These are phyloP conservation scores for Penicillium hesseltinei DNA, from an alignment of 2,329 filamentous ascomycete species.

Conservation along the genomic window DNA sequence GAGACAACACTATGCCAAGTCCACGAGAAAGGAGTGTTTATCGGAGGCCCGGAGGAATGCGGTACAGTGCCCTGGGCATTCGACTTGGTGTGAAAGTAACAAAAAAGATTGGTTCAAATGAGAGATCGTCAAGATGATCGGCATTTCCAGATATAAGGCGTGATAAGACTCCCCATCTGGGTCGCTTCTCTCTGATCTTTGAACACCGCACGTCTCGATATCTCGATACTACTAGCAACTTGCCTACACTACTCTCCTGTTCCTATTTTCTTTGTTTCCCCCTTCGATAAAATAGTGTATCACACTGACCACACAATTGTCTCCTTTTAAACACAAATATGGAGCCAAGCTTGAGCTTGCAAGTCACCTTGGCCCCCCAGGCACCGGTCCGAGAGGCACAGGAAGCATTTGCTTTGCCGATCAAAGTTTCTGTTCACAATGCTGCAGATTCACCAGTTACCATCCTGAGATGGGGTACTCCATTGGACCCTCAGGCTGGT, in stretches of 20 bases:
- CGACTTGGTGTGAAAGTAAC: neutral
- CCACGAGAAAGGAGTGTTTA: too few species aligned
- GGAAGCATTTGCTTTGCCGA: conserved; percentile 20
- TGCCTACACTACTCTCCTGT: neutral
- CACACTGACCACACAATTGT: too few species aligned
- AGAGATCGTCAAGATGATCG: neutral
- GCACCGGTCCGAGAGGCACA: conserved; percentile 15
- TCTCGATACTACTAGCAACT: neutral
- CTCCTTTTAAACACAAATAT: neutral
- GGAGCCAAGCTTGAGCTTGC: conserved; percentile 16
- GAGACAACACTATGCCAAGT: neutral
- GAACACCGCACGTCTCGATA: neutral
- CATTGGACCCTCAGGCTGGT: conserved; percentile 34
- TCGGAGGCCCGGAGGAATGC: neutral
- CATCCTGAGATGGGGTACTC: conserved; percentile 39
- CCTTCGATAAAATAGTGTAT: neutral
- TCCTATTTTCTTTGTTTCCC: neutral
- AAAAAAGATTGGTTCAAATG: conserved; percentile 2
- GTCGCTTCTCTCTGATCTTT: neutral
- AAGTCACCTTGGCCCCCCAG: conserved; percentile 18
- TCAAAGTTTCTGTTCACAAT: conserved; percentile 32
- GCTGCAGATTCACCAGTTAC: conserved; percentile 28
- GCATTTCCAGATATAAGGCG: neutral
- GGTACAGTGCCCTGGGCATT: neutral
- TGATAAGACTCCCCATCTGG: neutral